phyloP scores from a whole-genome alignment of 1,139 yeast genomes.

The Yamadazyma dendronema region DNA sequence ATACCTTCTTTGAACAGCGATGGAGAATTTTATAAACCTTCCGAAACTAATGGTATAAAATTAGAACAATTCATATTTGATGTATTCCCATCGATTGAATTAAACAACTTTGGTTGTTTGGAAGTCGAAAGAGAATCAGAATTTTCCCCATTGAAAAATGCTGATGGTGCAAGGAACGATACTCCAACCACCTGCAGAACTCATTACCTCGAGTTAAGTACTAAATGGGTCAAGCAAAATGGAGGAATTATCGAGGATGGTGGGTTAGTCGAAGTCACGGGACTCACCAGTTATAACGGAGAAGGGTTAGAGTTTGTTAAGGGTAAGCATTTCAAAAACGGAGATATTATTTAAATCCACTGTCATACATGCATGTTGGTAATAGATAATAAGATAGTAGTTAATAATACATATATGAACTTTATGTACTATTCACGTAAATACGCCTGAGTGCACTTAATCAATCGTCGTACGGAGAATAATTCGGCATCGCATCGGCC shows the following conservation, averaged over 20 bases:
- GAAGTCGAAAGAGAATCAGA: constrained; percentile 86
- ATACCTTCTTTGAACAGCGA: constrained; percentile 60
- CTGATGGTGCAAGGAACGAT: constrained; percentile 76
- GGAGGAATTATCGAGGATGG: constrained; percentile 62
- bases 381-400: background rate
- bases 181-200: constrained; percentile 79
- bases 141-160: constrained; percentile 93
- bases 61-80: constrained; percentile 97
- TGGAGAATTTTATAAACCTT: constrained; percentile 57
- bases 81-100: constrained; percentile 77
- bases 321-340: constrained; percentile 49
- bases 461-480: background rate
- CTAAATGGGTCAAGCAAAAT: constrained; percentile 68
- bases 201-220: constrained; percentile 65
- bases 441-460: background rate
- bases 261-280: constrained; percentile 71
- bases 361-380: background rate
- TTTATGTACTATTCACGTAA: background rate
- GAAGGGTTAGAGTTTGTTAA: constrained; percentile 69
- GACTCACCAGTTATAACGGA: constrained; percentile 76
- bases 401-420: background rate
- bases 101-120: constrained; percentile 81
- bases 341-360: constrained; percentile 30
- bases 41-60: constrained; percentile 83
- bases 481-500: background rate